Conservation (phyloP, 352 stramenopile species). For the Phytophthora lateralis region DNA sequence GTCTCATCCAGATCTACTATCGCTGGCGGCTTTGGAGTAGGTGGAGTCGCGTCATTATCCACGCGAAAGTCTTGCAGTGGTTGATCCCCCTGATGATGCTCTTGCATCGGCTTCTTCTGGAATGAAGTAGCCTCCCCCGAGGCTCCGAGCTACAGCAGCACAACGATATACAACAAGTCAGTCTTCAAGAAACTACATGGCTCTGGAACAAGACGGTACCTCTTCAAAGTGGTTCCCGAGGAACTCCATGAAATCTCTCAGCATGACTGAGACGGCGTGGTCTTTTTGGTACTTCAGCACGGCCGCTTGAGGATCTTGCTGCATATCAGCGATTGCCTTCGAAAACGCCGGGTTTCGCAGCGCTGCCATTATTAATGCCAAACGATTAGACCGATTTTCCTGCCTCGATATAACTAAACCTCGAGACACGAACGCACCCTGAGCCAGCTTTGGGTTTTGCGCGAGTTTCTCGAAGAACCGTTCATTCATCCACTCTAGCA, state of each 20-base stretch:
- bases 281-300: constrained; percentile 77
- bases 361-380: constrained; percentile 29
- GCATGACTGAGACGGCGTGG: constrained; percentile 57
- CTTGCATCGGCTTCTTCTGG: constrained; percentile 11
- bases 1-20: constrained; percentile 70
- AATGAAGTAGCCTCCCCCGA: constrained; percentile 27
- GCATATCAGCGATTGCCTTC: constrained; percentile 71
- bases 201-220: constrained; percentile 23
- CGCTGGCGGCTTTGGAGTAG: constrained; percentile 16
- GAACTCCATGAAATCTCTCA: constrained; percentile 77
- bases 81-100: constrained; percentile 6
- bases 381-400: neutral
- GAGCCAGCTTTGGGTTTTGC: constrained; percentile 53
- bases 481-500: constrained; percentile 77
- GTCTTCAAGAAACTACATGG: neutral
- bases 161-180: neutral
- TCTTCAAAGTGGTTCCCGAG: constrained; percentile 78
- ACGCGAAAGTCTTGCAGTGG: neutral
- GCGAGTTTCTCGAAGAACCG: constrained; percentile 74
- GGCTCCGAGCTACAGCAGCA: constrained; percentile 40
- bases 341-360: constrained; percentile 74
- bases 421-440: constrained; percentile 38
- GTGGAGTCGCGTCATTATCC: neutral
- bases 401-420: neutral
- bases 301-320: constrained; percentile 59